phyloP scores from a whole-genome alignment of 805 yeast genomes.

The Kluyveromyces siamensis region DNA sequence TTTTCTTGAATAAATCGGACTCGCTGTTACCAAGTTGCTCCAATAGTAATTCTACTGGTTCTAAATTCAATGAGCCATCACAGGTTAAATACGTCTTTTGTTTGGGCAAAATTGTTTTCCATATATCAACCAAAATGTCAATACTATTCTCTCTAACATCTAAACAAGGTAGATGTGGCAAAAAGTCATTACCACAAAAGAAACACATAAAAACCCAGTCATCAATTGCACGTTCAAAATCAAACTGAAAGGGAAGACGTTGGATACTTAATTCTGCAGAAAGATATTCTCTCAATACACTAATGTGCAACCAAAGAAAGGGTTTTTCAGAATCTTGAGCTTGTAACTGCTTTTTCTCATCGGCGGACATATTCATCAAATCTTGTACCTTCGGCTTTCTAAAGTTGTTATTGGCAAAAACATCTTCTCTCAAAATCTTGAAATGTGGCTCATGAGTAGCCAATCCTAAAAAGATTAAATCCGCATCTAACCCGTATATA shows the following conservation, averaged over 20 bases:
- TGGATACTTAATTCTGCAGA: constrained; percentile 72
- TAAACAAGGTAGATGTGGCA: constrained; percentile 90
- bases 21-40: constrained; percentile 61
- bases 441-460: constrained; percentile 99
- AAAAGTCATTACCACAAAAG: constrained; percentile 96
- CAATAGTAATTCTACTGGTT: constrained; percentile 67
- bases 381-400: constrained; percentile 17
- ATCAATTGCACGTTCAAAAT: constrained; percentile 90
- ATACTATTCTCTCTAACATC: constrained; percentile 94
- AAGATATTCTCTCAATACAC: constrained; percentile 78
- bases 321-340: constrained; percentile 52
- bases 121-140: constrained; percentile 66
- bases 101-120: constrained; percentile 66
- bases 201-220: constrained; percentile 99
- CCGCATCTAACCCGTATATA: constrained; percentile 97
- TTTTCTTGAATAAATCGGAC: constrained; percentile 61
- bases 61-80: constrained; percentile 75
- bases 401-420: constrained; percentile 68
- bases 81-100: constrained; percentile 76
- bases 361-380: constrained; percentile 47
- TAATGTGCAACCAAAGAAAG: constrained; percentile 88
- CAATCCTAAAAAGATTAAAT: constrained; percentile 86
- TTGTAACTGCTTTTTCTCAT: constrained; percentile 34
- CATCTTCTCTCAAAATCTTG: constrained; percentile 89
- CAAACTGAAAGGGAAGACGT: constrained; percentile 63